A percentile compares a stretch with the other conserved stretches of the same genome.
Evolutionary conservation across 169 alveolate genomes (phyloP).

Genomic region (Plasmodium blacklocki): DNA sequence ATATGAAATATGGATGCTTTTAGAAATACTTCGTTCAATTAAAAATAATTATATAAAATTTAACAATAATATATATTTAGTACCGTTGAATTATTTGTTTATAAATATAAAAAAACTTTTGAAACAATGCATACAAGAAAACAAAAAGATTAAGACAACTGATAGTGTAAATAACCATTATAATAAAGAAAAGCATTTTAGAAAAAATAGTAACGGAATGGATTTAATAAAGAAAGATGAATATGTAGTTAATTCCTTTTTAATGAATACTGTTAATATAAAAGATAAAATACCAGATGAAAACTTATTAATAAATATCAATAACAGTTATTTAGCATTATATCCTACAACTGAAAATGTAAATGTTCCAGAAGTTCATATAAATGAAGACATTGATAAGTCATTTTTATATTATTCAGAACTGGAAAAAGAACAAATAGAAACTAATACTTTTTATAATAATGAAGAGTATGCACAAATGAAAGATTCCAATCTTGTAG

Average conservation of each 20-base stretch:
- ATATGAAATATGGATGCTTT: slow-evolving; percentile 68
- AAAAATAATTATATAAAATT: slow-evolving; percentile 46
- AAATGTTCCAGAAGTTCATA: slow-evolving; percentile 32
- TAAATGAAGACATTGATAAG: slow-evolving; percentile 29
- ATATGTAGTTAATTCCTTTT: slow-evolving; percentile 7
- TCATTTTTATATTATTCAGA: slow-evolving; percentile 15
- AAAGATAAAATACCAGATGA: slow-evolving; percentile 36
- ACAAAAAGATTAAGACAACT: background rate
- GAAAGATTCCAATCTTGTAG: background rate
- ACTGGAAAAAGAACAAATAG: slow-evolving; percentile 21
- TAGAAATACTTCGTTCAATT: slow-evolving; percentile 70
- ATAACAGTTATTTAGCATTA: slow-evolving; percentile 47
- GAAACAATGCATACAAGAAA: slow-evolving; percentile 31
- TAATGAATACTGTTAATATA: slow-evolving; percentile 14
- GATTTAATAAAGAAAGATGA: slow-evolving; percentile 38
- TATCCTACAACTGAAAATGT: slow-evolving; percentile 62
- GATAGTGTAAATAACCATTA: slow-evolving; percentile 15
- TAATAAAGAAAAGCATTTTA: slow-evolving; percentile 12
- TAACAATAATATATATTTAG: slow-evolving; percentile 69
- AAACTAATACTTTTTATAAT: slow-evolving; percentile 6
- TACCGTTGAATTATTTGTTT: slow-evolving; percentile 70
- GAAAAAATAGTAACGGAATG: slow-evolving; percentile 19
- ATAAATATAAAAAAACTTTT: slow-evolving; percentile 67
- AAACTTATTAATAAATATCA: slow-evolving; percentile 57
- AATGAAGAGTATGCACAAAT: background rate